Base-by-base conservation (phyloP, 192 early-diverging fungal genomes). In the Backusella morwellensis region DNA sequence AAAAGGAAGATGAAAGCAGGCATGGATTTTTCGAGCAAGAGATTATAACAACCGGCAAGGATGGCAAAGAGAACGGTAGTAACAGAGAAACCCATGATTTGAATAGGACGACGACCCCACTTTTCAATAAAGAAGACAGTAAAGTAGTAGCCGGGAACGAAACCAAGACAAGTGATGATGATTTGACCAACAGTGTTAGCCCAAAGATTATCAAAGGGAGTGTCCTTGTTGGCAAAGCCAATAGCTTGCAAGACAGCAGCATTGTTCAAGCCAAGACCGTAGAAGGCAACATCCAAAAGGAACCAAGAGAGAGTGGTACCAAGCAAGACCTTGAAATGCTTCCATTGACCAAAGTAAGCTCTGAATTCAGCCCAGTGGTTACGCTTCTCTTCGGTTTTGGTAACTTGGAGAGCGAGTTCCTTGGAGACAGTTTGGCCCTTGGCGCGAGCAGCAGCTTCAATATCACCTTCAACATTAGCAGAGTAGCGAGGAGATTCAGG, bases 401-500 rank as follows among this genome's bases (percentile, higher is more conserved):
- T 35, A 26, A 85, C 83, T 35, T 83, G 72, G 6, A 34, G 21
- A 29, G 56, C 23, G 12, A 63, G 21, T 29, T 63, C 66, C 32
- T 63, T 68, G 26, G 44, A 26, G 23, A 79, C 38, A 21, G 41
- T 12, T 26, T 75, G 68, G 66, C 73, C 80, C 34, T 82, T 81
- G 69, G 83, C 88, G 29, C 70, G 80, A 14, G 82, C 86, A 66
- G 77, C 83, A 21, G 75, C 77, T n/a, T 69, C 82, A 19, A 70
- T 72, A 63, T 87, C 78, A 26, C 85, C 75, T 68, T 91, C 85
- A 36, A 88, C 85, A 74, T 94, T 90, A 17, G 88, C 85, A 54
- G 85, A 56, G 82, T 93, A 98, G 79, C 95, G 93, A 63, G 96
- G 96, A 56, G 96, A 95, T 83, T 98, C 96, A 32, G 95, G 94